phyloP scores from a whole-genome alignment of 2,329 filamentous ascomycete genomes.

The Fonsecaea multimorphosa region DNA sequence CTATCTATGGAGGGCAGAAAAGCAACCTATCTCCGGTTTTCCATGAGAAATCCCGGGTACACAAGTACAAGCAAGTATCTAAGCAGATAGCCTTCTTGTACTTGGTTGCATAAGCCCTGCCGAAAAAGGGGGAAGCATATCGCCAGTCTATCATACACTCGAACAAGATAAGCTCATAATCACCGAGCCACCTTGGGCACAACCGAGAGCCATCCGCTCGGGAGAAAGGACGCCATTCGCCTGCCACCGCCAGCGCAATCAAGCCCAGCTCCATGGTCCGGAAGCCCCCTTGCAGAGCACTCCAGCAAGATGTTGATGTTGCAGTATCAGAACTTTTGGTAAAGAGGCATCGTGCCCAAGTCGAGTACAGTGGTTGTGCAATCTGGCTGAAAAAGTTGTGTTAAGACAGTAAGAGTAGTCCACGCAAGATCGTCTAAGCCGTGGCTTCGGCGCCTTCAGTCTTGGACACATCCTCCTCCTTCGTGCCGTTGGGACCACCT shows the following conservation, averaged over 20 bases:
- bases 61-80: constrained; percentile 16
- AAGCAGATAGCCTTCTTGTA: not conserved
- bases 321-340: constrained; percentile 36
- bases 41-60: constrained; percentile 13
- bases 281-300: constrained; percentile 25
- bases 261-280: constrained; percentile 14
- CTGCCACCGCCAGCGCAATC: constrained; percentile 26
- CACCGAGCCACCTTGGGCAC: constrained; percentile 27
- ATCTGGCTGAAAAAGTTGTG: constrained; percentile 26
- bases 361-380: constrained; percentile 33
- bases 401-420: constrained; percentile 19
- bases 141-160: constrained; percentile 37
- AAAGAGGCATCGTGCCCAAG: constrained; percentile 31
- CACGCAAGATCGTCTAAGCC: constrained; percentile 28
- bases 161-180: constrained; percentile 27
- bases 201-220: constrained; percentile 20
- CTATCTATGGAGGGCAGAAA: constrained; percentile 28
- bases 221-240: constrained; percentile 33
- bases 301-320: constrained; percentile 22
- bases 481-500: constrained; percentile 42
- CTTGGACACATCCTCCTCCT: constrained; percentile 37
- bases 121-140: constrained; percentile 22
- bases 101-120: constrained; percentile 10
- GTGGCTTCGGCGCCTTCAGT: constrained; percentile 35
- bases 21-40: constrained; percentile 24